phyloP scores from a whole-genome alignment of 495 filamentous ascomycete species.

The Bacidia rubella region DNA sequence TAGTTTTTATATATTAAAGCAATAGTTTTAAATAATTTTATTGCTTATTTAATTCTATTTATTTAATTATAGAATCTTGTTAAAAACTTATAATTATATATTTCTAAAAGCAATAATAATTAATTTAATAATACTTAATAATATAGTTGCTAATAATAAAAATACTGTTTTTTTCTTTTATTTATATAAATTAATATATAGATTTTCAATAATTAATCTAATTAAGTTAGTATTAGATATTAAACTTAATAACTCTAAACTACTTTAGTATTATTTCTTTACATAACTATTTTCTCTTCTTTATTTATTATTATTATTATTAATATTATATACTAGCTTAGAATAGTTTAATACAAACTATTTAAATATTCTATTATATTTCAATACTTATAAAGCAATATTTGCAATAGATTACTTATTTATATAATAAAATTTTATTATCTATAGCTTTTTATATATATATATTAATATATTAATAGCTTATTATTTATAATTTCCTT shows the following conservation, averaged over 20 bases:
- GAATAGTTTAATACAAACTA: not conserved
- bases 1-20: not conserved
- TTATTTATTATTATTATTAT: not conserved
- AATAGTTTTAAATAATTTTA: not conserved
- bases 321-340: no score
- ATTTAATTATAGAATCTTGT: no score
- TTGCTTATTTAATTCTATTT: not conserved
- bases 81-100: no score
- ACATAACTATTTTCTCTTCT: not conserved
- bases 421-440: constrained; percentile 7
- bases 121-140: not conserved
- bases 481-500: constrained; percentile 5
- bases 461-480: constrained; percentile 2
- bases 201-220: not conserved
- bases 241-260: not conserved
- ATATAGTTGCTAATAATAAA: not conserved
- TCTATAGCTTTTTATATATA: not conserved
- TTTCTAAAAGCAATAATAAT: no score
- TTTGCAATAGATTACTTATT: no score
- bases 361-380: not conserved
- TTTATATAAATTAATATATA: not conserved
- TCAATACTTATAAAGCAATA: not conserved
- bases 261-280: not conserved
- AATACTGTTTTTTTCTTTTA: not conserved
- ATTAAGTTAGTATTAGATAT: not conserved